Evolutionary conservation across 2,329 filamentous ascomycete genomes (phyloP), one percentile per base, ranked within the genome.

Genomic region (Neofusicoccum ribis): DNA sequence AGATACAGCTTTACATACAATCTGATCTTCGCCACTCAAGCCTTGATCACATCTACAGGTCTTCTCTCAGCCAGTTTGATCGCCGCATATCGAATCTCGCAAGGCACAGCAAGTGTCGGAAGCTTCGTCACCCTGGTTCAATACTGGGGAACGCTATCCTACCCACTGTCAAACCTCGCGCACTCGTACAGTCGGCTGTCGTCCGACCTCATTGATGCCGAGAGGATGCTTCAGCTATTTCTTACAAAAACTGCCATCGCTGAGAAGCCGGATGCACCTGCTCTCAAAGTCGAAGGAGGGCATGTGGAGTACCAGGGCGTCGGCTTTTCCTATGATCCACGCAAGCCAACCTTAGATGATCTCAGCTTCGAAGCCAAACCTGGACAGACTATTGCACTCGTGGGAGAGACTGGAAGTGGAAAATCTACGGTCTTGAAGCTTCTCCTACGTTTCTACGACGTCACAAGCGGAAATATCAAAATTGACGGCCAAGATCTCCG

Each of bases 71-170:
- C 79, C 68, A 78, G 82, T 72, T 73, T 86, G 58, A 78, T 88
- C n/a, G 86, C 84, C 3, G 81, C 84, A 9, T 82, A 83, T 65
- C 80, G 85, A 67, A 83, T 88, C 46, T 76, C 81, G 0, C 44
- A 60, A 34, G 56, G 56, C 47, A 61, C 52, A 2, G 54, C 54
- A 15, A 65, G 83, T 0, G 79, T 88, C 14, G 88, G 88, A 51
- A 84, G 83, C 66, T 88, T 91, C 67, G 85, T 91, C 5, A 88
- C 88, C n/a, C 75, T 91, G 34, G 79, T 89, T 15, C 82, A 85
- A 43, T 91, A 90, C 74, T 91, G 89, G 89, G 65, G 71, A 15
- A 77, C 76, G 0, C 77, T 82, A 69, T 79, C 80, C 64, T 73
- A 72, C 3, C 85, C 85, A 5, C 74, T 88, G 3, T 78, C 80